These are phyloP conservation scores for Thielaviopsis cerberus DNA, from an alignment of 2,329 filamentous ascomycete genomes.

Conservation along the genomic window DNA sequence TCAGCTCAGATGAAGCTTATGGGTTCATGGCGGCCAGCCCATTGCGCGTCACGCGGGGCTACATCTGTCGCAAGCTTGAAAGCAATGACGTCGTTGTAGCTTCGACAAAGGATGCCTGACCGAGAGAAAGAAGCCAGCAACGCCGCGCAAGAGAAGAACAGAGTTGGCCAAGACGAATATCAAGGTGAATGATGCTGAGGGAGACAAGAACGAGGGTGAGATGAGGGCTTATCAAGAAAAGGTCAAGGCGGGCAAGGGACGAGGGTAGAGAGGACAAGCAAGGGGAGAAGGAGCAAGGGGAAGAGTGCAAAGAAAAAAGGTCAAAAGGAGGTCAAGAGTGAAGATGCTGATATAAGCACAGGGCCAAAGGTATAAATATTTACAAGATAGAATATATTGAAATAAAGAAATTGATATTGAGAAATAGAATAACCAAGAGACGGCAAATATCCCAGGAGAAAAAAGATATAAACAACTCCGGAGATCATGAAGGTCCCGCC, in stretches of 20 bases:
- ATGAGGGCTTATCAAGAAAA: background rate
- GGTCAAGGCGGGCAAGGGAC: background rate
- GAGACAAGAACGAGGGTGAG: background rate
- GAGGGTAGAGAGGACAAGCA: background rate
- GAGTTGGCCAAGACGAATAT: background rate
- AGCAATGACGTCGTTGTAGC: background rate
- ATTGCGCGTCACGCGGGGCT: background rate
- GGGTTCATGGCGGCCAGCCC: too few species aligned
- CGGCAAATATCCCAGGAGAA: too few species aligned
- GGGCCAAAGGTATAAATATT: background rate
- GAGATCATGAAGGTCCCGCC: background rate
- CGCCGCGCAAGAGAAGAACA: background rate
- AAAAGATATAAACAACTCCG: background rate
- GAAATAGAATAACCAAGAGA: too few species aligned
- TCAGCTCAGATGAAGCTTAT: too few species aligned
- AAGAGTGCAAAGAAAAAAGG: too few species aligned
- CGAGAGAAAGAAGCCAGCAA: too few species aligned
- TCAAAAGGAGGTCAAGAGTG: too few species aligned
- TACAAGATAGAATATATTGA: background rate
- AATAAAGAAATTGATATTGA: background rate
- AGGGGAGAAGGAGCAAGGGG: too few species aligned
- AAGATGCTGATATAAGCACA: background rate
- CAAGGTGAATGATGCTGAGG: background rate
- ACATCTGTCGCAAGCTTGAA: background rate
- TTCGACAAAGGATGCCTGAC: background rate